Conservation (phyloP, 441 rosid genomes). For the Croton setiger region DNA sequence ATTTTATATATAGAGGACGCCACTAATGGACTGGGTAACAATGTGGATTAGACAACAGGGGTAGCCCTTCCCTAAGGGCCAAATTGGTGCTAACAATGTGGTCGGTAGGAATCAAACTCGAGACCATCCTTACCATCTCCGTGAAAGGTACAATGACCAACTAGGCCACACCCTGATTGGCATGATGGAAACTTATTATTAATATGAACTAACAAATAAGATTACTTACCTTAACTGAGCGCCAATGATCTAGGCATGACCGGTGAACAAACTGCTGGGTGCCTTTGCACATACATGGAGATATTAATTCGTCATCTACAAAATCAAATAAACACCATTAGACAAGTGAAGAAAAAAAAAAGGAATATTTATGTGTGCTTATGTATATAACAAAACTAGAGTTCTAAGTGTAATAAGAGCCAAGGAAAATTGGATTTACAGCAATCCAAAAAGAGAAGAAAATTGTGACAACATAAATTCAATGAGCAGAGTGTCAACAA, state of each 20-base stretch:
- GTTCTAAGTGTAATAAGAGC: not conserved
- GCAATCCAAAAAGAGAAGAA: not conserved
- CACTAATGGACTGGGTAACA: too few relatives aligned
- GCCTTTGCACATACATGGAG: conserved; percentile 99
- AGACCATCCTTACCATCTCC: too few relatives aligned
- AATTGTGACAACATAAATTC: not conserved
- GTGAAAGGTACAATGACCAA: too few relatives aligned
- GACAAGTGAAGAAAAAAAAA: not conserved
- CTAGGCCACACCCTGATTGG: too few relatives aligned
- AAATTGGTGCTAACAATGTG: too few relatives aligned
- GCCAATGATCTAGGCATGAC: conserved; percentile 95
- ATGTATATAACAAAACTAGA: not conserved
- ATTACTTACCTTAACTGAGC: conserved; percentile 66
- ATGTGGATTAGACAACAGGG: too few relatives aligned
- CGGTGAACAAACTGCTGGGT: conserved; percentile 98
- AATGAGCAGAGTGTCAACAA: not conserved
- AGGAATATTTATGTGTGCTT: not conserved
- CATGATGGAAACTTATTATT: not conserved
- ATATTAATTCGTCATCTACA: conserved; percentile 84
- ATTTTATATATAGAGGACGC: too few relatives aligned
- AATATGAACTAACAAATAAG: not conserved
- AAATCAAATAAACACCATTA: conserved; percentile 15
- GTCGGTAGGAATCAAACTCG: too few relatives aligned
- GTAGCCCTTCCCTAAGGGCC: too few relatives aligned
- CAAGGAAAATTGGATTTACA: not conserved